phyloP scores from a whole-genome alignment of 1,284 basidiomycete species.

The Puccinia horiana region DNA sequence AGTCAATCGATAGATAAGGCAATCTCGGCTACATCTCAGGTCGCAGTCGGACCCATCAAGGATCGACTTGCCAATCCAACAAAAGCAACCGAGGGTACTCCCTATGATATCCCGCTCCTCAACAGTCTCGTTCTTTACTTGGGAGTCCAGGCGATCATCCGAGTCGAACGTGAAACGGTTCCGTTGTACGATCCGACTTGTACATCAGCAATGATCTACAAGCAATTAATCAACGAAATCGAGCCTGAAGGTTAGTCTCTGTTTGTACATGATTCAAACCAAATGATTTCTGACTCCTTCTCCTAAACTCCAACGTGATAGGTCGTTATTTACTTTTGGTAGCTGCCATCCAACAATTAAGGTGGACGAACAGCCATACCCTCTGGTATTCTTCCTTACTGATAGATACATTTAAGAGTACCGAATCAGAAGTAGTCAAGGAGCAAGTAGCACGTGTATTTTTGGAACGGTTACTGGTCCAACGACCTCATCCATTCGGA shows the following conservation, averaged over 20 bases:
- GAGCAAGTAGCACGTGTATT: slow-evolving; percentile 90
- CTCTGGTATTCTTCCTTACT: slow-evolving; percentile 74
- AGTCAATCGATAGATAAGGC: slow-evolving; percentile 77
- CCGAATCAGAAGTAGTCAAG: slow-evolving; percentile 71
- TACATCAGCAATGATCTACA: slow-evolving; percentile 72
- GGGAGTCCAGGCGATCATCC: slow-evolving; percentile 81
- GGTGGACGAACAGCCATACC: slow-evolving; percentile 94
- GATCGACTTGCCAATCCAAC: slow-evolving; percentile 3
- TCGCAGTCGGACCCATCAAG: slow-evolving; percentile 11
- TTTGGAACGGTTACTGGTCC: slow-evolving; percentile 87
- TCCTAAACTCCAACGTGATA: background rate
- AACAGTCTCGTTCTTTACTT: slow-evolving; percentile 94
- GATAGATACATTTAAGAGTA: slow-evolving; percentile 78
- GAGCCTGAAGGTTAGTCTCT: slow-evolving; percentile 79
- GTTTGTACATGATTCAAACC: background rate
- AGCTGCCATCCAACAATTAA: slow-evolving; percentile 86
- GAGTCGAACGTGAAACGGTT: slow-evolving; percentile 67
- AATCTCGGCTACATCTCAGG: slow-evolving; percentile 64
- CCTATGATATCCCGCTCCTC: slow-evolving; percentile 83
- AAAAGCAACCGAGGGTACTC: slow-evolving; percentile 61
- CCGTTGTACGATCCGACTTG: slow-evolving; percentile 69
- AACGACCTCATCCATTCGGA: slow-evolving; percentile 97
- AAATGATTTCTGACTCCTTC: slow-evolving; percentile 9
- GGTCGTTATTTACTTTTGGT: slow-evolving; percentile 84
- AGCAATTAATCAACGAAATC: slow-evolving; percentile 76